Evolutionary conservation across 768 basidiomycete genomes (phyloP), one percentile per base, ranked within the genome.

Genomic region (Dentipellis fragilis): DNA sequence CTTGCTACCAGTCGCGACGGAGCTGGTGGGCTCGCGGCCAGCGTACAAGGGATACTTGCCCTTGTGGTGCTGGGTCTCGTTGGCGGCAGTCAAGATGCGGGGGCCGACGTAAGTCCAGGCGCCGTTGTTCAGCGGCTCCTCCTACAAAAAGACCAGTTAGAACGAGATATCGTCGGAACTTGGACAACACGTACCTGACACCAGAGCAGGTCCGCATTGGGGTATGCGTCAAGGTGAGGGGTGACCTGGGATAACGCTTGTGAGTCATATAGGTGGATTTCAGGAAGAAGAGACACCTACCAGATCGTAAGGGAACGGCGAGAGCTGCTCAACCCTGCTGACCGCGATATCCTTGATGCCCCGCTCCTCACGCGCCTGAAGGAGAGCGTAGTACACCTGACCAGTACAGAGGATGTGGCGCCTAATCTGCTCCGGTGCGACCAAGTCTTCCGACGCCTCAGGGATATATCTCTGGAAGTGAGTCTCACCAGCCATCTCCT

Each of bases 121-220:
- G 62, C 96, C 96, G 65, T 93, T 93, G 77, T 99, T 99, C 62
- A 98, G 73, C 14, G 96, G 95, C 70, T 97, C 93, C 72, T 96
- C 93, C 79, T 84, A 65, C 51, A 63, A 39, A 52, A 12, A 60
- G 29, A 51, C 17, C 58, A 50, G 52, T 57, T 47, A 21, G 34
- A 29, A 12, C 42, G 16, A 51, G n/a, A 46, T 22, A 39, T 35
- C 37, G 11, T 5, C 14, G 48, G 39, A 53, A 10, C 22, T n/a
- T 38, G 14, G 34, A 52, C n/a, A 19, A 10, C 23, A 39, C 72
- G 54, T 67, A 81, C 84, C 75, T 96, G 93, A 65, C 88, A 91
- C 94, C 95, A 97, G 48, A 93, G 75, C 39, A 95, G 68, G 61
- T 88, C 87, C 37, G 95, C 93, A 68, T 98, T 95, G 64, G 95